These are phyloP conservation scores for Botrytis fragariae DNA, from an alignment of 2,329 filamentous ascomycete species.

Conservation along the genomic window DNA sequence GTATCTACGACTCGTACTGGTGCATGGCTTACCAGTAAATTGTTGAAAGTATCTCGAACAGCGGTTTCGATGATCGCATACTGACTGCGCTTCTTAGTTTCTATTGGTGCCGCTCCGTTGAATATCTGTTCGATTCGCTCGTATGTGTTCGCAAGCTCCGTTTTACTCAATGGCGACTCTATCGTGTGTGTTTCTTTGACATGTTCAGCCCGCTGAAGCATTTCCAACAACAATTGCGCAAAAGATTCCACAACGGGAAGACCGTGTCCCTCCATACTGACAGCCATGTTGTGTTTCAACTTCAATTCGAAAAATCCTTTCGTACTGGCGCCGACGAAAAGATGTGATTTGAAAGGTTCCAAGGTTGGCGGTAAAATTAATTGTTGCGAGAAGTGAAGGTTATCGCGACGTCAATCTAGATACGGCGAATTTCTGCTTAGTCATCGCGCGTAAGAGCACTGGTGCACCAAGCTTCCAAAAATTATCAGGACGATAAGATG, in stretches of 20 bases:
- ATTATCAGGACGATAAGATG: constrained; percentile 13
- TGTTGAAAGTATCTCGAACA: constrained; percentile 76
- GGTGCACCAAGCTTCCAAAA: constrained; percentile 6
- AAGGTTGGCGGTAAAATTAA: background rate
- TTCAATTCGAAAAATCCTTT: background rate
- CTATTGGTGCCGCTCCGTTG: constrained; percentile 33
- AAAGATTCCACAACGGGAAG: constrained; percentile 55
- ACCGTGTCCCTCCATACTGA: constrained; percentile 51
- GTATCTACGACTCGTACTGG: constrained; percentile 31
- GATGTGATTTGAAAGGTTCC: background rate
- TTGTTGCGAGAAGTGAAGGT: constrained; percentile 11
- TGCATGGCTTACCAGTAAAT: constrained; percentile 63
- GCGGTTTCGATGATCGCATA: constrained; percentile 78
- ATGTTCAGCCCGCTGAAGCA: constrained; percentile 57
- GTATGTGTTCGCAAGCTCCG: constrained; percentile 56
- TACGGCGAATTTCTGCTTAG: constrained; percentile 4
- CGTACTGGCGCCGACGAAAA: background rate
- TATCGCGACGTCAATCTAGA: constrained; percentile 10
- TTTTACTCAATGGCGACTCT: constrained; percentile 73
- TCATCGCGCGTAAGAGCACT: background rate
- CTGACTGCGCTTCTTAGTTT: constrained; percentile 46
- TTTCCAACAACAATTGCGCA: constrained; percentile 51
- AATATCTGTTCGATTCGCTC: constrained; percentile 46
- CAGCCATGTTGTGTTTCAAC: background rate
- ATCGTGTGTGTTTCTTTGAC: constrained; percentile 60